Evolutionary conservation across 148 eudicot genomes (phyloP), one percentile per base, ranked within the genome.

Genomic region (Salicornia ramosissima): DNA sequence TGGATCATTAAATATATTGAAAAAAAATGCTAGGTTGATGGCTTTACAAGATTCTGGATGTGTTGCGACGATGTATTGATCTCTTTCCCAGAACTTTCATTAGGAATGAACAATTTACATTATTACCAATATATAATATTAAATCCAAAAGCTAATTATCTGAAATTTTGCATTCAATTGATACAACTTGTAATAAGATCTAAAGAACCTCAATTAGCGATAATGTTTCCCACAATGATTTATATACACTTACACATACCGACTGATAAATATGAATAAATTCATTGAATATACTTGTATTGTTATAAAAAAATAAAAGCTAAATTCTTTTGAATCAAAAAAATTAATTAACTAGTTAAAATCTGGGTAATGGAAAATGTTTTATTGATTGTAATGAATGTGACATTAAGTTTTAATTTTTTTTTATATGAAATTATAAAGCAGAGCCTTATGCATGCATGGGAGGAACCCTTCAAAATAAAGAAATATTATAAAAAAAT

Each of bases 1-100:
- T 55, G 96, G 96, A 45, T 90, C 96, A 21, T 90, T 87, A 10
- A 90, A 83, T 80, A 92, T 90, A 75, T 90, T 90, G 88, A 84
- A 90, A 88, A 90, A n/a, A n/a, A 90, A 66, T 80, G 71, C 21
- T 92, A 92, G 7, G 96, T 87, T 1, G 96, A 84, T 39, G 96
- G 96, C 29, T 72, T 60, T 69, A 90, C 52, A 30, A 90, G 86
- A 83, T 90, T 90, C 75, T 80, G 72, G 50, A 90, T 87, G 79
- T 90, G 96, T 77, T 87, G 90, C 83, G 82, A 79, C 63, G 87
- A 86, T 4, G 96, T 92, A 75, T 90, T 87, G 55, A 90, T 90
- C 12, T 90, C 85, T 51, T 87, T 75, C 6, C 92, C 96, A 26
- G 87, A 69, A 58, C 92, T 92, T 71, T 90, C 81, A n/a, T 73